These are phyloP conservation scores for Botrytis byssoidea DNA, from an alignment of 2,329 filamentous ascomycete genomes.

Conservation along the genomic window DNA sequence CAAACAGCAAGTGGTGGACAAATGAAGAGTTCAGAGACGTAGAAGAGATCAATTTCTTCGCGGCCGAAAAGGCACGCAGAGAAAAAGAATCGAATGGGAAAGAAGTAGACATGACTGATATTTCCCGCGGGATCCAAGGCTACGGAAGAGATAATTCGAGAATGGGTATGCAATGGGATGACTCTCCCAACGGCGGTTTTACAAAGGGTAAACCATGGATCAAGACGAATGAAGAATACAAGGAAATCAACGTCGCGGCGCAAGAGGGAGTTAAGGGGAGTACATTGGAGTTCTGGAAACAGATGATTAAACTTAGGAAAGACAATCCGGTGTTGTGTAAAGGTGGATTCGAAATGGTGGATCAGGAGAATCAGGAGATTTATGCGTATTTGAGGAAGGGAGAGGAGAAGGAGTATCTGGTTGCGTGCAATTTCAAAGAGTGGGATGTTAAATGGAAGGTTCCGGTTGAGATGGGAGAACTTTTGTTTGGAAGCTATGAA, in stretches of 20 bases:
- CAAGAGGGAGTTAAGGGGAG: conserved; percentile 18
- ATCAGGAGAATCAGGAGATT: conserved; percentile 17
- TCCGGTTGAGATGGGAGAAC: not conserved
- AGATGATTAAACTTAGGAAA: conserved; percentile 25
- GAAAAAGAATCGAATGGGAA: conserved; percentile 38
- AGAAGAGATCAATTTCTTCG: conserved; percentile 52
- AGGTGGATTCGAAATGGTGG: conserved; percentile 26
- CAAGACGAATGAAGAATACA: conserved; percentile 55
- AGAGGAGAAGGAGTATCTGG: conserved; percentile 1
- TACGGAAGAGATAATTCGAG: conserved; percentile 68
- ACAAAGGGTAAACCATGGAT: conserved; percentile 53
- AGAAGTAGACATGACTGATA: conserved; percentile 37
- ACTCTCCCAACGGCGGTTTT: conserved; percentile 62
- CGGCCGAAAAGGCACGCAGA: conserved; percentile 24
- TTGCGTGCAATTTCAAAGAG: conserved; percentile 14
- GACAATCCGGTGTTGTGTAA: conserved; percentile 27
- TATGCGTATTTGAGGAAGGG: conserved; percentile 19
- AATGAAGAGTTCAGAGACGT: conserved; percentile 70
- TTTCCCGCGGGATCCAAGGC: conserved; percentile 51
- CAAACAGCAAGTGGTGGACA: conserved; percentile 56
- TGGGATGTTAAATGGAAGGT: not conserved
- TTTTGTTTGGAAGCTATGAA: conserved; percentile 5
- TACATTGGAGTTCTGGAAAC: conserved; percentile 28
- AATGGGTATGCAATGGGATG: conserved; percentile 68
- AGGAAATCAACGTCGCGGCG: conserved; percentile 44